Conservation (phyloP, 2,329 filamentous ascomycete species). For the Orbilia javanica region DNA sequence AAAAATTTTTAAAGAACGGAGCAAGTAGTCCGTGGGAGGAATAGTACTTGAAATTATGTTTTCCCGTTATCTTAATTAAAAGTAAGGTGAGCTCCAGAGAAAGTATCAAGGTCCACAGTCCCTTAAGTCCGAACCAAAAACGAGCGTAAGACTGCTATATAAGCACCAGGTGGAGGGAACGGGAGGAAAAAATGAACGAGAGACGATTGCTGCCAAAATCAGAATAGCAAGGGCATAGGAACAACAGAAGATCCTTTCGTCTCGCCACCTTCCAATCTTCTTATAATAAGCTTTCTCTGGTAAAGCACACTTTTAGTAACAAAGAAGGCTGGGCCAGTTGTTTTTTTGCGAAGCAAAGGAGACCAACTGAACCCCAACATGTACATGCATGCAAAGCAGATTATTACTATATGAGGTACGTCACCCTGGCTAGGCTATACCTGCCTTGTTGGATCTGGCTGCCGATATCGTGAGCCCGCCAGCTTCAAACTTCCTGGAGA, state of each 20-base stretch:
- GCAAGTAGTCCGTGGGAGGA: slow-evolving; percentile 2
- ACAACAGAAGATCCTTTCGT: slow-evolving; percentile 2
- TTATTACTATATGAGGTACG: slow-evolving; percentile 1
- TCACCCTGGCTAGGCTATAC: slow-evolving; percentile 16
- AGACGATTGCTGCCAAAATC: slow-evolving; percentile 15
- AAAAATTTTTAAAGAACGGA: background rate
- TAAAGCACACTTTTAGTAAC: background rate
- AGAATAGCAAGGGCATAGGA: slow-evolving; percentile 15
- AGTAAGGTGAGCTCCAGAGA: background rate
- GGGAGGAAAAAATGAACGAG: background rate
- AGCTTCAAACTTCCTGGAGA: slow-evolving; percentile 23
- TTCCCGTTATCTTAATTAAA: slow-evolving; percentile 1
- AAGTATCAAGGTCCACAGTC: slow-evolving; percentile 3
- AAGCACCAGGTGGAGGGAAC: background rate
- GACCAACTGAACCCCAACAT: background rate
- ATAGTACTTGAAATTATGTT: background rate
- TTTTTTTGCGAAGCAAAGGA: background rate
- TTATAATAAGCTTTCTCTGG: slow-evolving; percentile 17
- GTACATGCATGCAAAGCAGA: background rate
- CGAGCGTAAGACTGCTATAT: slow-evolving; percentile 15
- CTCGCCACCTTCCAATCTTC: slow-evolving; percentile 19
- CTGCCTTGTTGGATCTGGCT: slow-evolving; percentile 17
- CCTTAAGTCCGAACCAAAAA: background rate
- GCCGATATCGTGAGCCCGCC: slow-evolving; percentile 15
- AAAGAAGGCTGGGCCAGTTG: slow-evolving; percentile 9